Percentiles rank a stretch among this genome's conserved stretches.
These are phyloP conservation scores for Acanthamoeba quina DNA, from an alignment of 208 protist genomes.

Conservation along the genomic window DNA sequence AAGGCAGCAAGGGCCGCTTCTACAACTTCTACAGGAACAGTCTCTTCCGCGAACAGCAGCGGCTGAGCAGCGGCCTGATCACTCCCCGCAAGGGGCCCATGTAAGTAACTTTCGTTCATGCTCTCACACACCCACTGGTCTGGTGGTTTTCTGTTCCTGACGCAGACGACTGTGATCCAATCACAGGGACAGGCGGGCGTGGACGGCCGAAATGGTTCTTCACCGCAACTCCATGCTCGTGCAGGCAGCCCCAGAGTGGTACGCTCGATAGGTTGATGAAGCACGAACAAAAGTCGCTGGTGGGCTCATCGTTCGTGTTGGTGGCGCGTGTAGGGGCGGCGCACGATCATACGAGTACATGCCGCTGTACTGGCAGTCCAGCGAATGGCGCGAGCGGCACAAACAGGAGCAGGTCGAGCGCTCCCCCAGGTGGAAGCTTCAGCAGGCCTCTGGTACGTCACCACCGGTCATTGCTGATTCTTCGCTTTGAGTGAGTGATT, in stretches of 20 bases:
- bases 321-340: neutral
- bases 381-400: neutral
- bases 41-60: conserved; percentile 14
- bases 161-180: neutral
- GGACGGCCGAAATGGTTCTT: neutral
- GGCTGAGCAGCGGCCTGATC: neutral
- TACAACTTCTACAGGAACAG: neutral
- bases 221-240: neutral
- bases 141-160: neutral
- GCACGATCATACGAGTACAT: neutral
- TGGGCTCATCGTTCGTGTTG: too few relatives aligned
- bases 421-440: conserved; percentile 8
- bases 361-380: neutral
- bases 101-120: neutral
- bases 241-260: neutral
- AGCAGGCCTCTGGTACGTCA: neutral
- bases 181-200: neutral
- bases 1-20: neutral
- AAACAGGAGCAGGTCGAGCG: neutral
- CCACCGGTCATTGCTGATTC: neutral
- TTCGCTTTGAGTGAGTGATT: too few relatives aligned
- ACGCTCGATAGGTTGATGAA: neutral
- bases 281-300: too few relatives aligned
- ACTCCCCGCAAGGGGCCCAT: neutral
- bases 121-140: too few relatives aligned